Evolutionary conservation across 2,329 filamentous ascomycete species (phyloP).

Genomic region (Phialophora tarda): DNA sequence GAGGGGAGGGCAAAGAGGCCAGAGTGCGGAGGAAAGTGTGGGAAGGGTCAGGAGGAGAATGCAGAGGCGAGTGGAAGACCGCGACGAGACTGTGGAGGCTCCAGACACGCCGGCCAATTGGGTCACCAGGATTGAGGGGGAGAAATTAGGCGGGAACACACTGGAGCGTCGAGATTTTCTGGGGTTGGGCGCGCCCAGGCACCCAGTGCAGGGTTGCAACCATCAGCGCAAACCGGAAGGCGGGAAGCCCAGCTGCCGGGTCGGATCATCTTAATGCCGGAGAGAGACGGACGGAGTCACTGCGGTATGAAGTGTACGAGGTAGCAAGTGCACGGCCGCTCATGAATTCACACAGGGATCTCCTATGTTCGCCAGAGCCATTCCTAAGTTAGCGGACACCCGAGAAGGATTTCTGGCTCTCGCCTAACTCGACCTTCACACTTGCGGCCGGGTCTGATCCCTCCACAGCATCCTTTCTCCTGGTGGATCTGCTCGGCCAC

Average conservation of each 20-base stretch:
- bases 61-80: neutral
- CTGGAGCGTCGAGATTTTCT: constrained; percentile 12
- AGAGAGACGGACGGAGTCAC: neutral
- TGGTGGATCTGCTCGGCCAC: constrained; percentile 22
- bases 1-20: neutral
- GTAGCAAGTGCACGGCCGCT: neutral
- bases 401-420: neutral
- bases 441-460: neutral
- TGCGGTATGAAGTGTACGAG: neutral
- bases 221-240: neutral
- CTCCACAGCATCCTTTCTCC: constrained; percentile 8
- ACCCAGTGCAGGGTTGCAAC: neutral
- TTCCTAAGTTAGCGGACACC: no score
- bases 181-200: constrained; percentile 1
- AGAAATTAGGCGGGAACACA: neutral
- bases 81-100: neutral
- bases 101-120: constrained; percentile 1
- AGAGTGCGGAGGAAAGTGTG: constrained; percentile 3
- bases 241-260: neutral
- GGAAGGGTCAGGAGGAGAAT: neutral
- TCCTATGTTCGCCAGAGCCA: neutral
- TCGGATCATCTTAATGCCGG: neutral
- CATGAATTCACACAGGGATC: neutral
- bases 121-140: neutral
- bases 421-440: no score